Evolutionary conservation across 495 filamentous ascomycete species (phyloP).

Genomic region (Podospora pseudoanserina): DNA sequence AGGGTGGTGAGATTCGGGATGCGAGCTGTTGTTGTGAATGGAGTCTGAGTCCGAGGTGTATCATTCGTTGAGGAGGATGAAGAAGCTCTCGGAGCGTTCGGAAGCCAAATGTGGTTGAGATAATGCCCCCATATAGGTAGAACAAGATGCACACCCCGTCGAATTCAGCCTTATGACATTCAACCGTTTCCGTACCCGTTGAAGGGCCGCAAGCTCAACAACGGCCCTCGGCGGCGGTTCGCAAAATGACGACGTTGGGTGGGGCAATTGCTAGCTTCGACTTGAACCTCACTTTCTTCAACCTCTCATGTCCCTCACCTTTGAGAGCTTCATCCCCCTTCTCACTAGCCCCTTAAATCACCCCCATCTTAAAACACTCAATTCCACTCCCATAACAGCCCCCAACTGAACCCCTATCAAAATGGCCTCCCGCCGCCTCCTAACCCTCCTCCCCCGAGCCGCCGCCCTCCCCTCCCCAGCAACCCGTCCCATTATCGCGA

Average conservation of each 20-base stretch:
- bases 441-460: not conserved
- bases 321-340: not conserved
- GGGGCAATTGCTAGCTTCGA: not conserved
- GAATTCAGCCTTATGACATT: not conserved
- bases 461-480: no score
- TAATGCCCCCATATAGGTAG: not conserved
- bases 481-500: not conserved
- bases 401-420: not conserved
- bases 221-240: not conserved
- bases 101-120: no score
- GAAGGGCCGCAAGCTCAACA: not conserved
- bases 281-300: not conserved
- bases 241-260: conserved; percentile 9
- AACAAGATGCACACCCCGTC: not conserved
- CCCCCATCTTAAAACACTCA: not conserved
- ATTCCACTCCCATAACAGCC: not conserved
- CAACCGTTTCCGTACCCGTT: not conserved
- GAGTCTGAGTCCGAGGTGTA: not conserved
- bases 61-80: not conserved
- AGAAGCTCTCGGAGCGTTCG: no score
- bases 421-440: not conserved
- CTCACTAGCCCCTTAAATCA: not conserved
- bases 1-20: not conserved
- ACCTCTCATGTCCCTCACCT: not conserved
- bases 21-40: not conserved